Evolutionary conservation across 495 filamentous ascomycete species (phyloP).

Genomic region (Aspergillus nidulans): DNA sequence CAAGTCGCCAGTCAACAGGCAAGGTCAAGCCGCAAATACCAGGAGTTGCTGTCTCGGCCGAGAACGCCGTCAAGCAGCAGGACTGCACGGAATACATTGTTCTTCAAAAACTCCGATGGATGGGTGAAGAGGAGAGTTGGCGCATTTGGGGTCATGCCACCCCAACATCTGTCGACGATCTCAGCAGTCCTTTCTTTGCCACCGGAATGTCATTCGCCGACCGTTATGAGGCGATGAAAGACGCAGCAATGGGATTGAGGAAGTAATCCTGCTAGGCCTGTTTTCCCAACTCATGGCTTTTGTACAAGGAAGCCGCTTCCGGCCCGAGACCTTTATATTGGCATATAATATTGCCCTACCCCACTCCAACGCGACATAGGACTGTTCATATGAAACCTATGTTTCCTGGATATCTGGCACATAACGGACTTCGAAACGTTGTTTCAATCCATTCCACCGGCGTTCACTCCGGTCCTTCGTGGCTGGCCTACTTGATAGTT

Average conservation of each 20-base stretch:
- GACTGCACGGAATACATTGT: constrained; percentile 76
- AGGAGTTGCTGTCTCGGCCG: background rate
- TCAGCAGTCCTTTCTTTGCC: constrained; percentile 33
- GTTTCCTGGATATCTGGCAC: too few relatives aligned
- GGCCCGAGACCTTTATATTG: background rate
- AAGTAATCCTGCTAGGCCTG: constrained; percentile 12
- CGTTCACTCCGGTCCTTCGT: background rate
- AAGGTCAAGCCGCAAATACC: constrained; percentile 16
- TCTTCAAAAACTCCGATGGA: constrained; percentile 56
- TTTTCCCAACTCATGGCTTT: background rate
- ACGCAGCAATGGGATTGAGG: constrained; percentile 16
- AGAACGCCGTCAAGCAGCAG: constrained; percentile 42
- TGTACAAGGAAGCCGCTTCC: background rate
- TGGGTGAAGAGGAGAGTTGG: constrained; percentile 61
- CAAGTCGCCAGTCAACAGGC: constrained; percentile 55
- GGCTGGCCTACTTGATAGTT: background rate
- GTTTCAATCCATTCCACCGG: background rate
- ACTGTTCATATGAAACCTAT: too few relatives aligned
- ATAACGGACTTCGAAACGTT: background rate
- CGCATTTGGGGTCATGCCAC: constrained; percentile 67
- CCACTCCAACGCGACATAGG: too few relatives aligned
- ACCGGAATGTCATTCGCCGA: constrained; percentile 29
- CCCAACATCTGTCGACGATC: constrained; percentile 52
- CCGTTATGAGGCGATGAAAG: constrained; percentile 33
- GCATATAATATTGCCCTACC: too few relatives aligned